These are phyloP conservation scores for Microascus cirrosus DNA, from an alignment of 2,329 filamentous ascomycete genomes.

Conservation along the genomic window DNA sequence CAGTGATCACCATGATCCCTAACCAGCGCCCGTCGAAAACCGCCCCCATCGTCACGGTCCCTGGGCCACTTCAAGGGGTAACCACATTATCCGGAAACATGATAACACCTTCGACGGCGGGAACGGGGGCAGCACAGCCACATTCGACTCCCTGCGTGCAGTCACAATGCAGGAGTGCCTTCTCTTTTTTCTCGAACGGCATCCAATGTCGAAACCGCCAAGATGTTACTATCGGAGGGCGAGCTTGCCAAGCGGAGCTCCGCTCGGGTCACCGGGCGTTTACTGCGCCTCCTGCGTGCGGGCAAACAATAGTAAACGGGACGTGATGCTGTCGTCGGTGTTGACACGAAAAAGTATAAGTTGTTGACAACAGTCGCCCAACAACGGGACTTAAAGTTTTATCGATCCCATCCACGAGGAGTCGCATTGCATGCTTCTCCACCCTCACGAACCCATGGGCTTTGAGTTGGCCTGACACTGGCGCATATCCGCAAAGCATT, in stretches of 20 bases:
- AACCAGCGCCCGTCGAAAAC: neutral
- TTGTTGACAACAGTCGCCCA: neutral
- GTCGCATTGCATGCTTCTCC: neutral
- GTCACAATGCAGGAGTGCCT: too few species aligned
- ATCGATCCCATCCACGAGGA: neutral
- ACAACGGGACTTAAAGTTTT: neutral
- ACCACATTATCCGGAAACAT: neutral
- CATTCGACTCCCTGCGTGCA: too few species aligned
- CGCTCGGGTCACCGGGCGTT: too few species aligned
- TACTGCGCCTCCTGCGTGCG: too few species aligned
- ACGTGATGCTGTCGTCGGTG: neutral
- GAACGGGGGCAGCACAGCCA: neutral
- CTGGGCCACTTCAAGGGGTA: neutral
- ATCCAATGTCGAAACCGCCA: too few species aligned
- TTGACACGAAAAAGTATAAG: neutral
- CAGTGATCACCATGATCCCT: neutral
- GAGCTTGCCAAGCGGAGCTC: too few species aligned
- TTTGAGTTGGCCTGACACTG: neutral
- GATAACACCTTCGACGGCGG: neutral
- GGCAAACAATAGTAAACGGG: neutral
- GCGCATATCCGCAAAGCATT: neutral
- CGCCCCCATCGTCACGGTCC: neutral
- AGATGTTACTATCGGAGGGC: too few species aligned
- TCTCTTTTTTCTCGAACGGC: too few species aligned
- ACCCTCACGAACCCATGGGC: neutral